Evolutionary conservation across 257 asterid species (phyloP).

Genomic region (Nicotiana otophora): DNA sequence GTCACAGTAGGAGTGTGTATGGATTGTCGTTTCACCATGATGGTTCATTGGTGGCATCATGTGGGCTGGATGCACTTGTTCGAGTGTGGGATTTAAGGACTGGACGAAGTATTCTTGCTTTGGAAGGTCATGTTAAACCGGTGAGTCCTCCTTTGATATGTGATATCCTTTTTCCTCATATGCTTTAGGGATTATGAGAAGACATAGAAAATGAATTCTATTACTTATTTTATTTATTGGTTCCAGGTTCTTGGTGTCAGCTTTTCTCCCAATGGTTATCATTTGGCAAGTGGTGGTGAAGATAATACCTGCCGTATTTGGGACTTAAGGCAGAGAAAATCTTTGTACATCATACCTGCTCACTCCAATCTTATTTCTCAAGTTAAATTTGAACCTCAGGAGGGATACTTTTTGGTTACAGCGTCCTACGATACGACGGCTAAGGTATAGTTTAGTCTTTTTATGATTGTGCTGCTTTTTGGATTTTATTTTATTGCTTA

Average conservation of each 20-base stretch:
- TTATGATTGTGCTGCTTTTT: neutral
- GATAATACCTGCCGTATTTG: conserved; percentile 94
- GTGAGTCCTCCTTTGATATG: conserved; percentile 34
- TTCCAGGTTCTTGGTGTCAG: conserved; percentile 71
- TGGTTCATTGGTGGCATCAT: conserved; percentile 92
- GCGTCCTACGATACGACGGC: conserved; percentile 87
- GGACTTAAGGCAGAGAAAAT: conserved; percentile 87
- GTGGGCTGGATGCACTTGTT: conserved; percentile 90
- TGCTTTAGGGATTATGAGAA: neutral
- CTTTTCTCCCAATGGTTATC: conserved; percentile 93
- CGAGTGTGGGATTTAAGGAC: conserved; percentile 96
- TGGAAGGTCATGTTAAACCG: conserved; percentile 95
- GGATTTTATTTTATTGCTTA: neutral
- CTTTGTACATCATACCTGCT: conserved; percentile 75
- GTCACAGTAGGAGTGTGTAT: conserved; percentile 92
- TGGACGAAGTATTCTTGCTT: conserved; percentile 83
- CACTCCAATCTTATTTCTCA: conserved; percentile 86
- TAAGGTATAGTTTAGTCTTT: conserved; percentile 43
- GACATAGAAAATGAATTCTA: neutral
- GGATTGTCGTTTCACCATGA: conserved; percentile 79
- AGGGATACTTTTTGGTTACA: conserved; percentile 83
- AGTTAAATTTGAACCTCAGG: conserved; percentile 93
- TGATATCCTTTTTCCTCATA: neutral
- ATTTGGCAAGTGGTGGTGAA: conserved; percentile 94
- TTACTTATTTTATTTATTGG: neutral